Percentiles rank a stretch among this genome's conserved stretches.
Evolutionary conservation across 768 basidiomycete genomes (phyloP).

Genomic region (Tylopilus sp.): DNA sequence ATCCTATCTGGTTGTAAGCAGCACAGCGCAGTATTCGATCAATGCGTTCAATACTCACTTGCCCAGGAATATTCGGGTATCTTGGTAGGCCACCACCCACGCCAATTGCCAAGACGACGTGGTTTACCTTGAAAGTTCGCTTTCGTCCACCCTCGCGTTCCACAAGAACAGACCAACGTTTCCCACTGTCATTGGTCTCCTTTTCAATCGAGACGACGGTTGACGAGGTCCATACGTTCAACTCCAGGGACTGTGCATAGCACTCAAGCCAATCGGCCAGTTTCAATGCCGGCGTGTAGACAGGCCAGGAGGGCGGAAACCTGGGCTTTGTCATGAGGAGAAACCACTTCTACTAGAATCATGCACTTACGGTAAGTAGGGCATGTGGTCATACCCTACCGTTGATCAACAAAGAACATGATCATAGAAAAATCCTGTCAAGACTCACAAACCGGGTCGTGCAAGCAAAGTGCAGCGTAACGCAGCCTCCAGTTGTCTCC

Average conservation of each 20-base stretch:
- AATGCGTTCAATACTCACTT: constrained; percentile 27
- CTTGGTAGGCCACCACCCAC: constrained; percentile 43
- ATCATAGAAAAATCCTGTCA: no score
- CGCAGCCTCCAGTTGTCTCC: constrained; percentile 33
- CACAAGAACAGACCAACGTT: constrained; percentile 44
- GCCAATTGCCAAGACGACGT: constrained; percentile 50
- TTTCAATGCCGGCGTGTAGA: constrained; percentile 47
- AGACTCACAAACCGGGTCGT: constrained; percentile 32
- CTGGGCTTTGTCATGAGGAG: constrained; percentile 23
- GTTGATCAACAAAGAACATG: no score
- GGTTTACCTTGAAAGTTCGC: constrained; percentile 42
- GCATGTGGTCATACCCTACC: constrained; percentile 50
- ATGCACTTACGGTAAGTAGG: constrained; percentile 50
- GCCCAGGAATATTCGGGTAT: constrained; percentile 43
- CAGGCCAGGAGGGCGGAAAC: constrained; percentile 65
- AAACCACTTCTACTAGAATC: not conserved
- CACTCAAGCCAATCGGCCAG: constrained; percentile 67
- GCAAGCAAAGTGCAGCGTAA: constrained; percentile 29
- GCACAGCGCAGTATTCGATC: not conserved
- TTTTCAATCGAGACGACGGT: constrained; percentile 26
- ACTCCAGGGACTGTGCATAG: constrained; percentile 57
- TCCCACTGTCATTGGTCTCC: constrained; percentile 30
- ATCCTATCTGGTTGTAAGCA: no score
- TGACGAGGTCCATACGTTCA: constrained; percentile 63
- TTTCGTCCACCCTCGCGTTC: constrained; percentile 33